Conservation (phyloP, 2,329 filamentous ascomycete species). For the Botrytis elliptica region DNA sequence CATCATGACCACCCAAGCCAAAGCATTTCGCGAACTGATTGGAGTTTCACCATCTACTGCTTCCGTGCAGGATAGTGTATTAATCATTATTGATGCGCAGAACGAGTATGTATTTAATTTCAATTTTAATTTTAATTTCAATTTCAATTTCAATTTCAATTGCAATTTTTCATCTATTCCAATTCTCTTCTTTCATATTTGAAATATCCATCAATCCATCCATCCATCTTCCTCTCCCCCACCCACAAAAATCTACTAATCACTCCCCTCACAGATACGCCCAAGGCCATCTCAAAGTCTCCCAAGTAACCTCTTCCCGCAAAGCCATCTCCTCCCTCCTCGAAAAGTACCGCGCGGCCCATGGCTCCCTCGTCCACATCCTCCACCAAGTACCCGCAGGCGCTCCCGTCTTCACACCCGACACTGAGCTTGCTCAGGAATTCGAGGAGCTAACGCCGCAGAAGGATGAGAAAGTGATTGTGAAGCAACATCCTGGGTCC, state of each 20-base stretch:
- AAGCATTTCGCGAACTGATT: constrained; percentile 41
- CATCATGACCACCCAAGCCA: constrained; percentile 27
- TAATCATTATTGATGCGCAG: constrained; percentile 70
- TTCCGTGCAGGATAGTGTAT: constrained; percentile 55
- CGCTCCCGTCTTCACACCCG: constrained; percentile 65
- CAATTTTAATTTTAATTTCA: background rate
- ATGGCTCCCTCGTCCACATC: constrained; percentile 58
- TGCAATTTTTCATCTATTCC: background rate
- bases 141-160: background rate
- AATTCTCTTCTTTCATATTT: background rate
- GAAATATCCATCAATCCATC: background rate
- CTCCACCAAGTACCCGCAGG: constrained; percentile 59
- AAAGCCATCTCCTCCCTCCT: constrained; percentile 57
- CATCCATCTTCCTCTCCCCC: background rate
- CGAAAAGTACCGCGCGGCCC: constrained; percentile 56
- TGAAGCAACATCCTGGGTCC: constrained; percentile 57
- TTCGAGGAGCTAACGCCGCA: constrained; percentile 58
- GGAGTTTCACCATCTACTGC: constrained; percentile 56
- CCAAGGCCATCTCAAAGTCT: constrained; percentile 55
- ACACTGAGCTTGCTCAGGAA: constrained; percentile 57
- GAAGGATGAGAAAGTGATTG: constrained; percentile 54
- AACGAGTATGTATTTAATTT: constrained; percentile 56
- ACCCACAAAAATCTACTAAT: background rate
- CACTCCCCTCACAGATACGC: constrained; percentile 41
- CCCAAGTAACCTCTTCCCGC: constrained; percentile 53